Base-by-base conservation (phyloP, 2,329 filamentous ascomycete genomes). In the Hypoxylon sp. region DNA sequence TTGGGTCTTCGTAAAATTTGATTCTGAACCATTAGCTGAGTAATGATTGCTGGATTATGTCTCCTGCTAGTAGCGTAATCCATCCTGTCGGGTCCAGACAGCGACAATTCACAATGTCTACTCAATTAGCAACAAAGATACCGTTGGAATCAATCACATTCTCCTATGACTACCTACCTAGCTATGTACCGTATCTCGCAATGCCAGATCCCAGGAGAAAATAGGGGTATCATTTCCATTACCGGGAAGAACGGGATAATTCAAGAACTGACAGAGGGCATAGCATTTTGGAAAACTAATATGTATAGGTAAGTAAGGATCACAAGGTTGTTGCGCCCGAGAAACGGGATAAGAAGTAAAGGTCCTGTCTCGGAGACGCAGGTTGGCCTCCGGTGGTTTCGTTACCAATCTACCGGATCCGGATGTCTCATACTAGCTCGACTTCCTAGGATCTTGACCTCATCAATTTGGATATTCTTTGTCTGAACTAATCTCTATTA, bases 391-490 rank as follows among this genome's bases (percentile, higher is more conserved):
- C 55, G 14, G 33, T 59, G 10, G 13, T 19, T 22, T 50, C 8
- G 44, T 11, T 29, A n/a, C 55, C 55, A 39, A 26, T n/a, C 31
- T 44, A 42, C 46, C 55, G 55, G 55, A 26, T 39, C 55, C 31
- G 19, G 22, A 24, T 55, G 55, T 59, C 55, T 59, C 44, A 39
- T 22, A 29, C 19, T 59, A 50, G 44, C 11, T 11, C 44, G 5
- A 11, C 55, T n/a, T 17, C 6, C 31, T 29, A 50, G 46, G 37
- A 26, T 37, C 48, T 48, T 8, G 39, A 33, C 31, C 39, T 37
- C n/a, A 22, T 26, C 19, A 47, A 52, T 42, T 17, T 42, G 17
- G n/a, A 17, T 13, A 53, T 17, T 60, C 52, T 52, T 44, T 33
- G 17, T 22, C 31, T 46, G 11, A 22, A 3, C 24, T 33, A 51